These are phyloP conservation scores for Alternaria tenuissima DNA, from an alignment of 2,329 filamentous ascomycete species.

Conservation along the genomic window DNA sequence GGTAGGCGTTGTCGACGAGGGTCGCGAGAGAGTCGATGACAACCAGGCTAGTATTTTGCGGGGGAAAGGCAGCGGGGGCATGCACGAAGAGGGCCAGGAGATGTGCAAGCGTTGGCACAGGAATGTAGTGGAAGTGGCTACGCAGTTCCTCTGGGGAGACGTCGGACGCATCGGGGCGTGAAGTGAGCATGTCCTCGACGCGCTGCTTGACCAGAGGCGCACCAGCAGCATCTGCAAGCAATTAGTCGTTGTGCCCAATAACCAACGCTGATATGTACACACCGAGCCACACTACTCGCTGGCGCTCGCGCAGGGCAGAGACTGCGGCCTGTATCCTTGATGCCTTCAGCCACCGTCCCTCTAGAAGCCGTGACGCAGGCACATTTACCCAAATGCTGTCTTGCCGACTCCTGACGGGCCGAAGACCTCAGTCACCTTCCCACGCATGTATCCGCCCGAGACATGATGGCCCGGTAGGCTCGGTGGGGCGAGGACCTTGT, in stretches of 20 bases:
- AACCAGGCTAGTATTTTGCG: slow-evolving; percentile 70
- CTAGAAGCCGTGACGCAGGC: slow-evolving; percentile 20
- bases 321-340: slow-evolving; percentile 74
- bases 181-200: slow-evolving; percentile 57
- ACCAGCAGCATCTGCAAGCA: slow-evolving; percentile 57
- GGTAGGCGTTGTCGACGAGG: slow-evolving; percentile 79
- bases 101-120: slow-evolving; percentile 66
- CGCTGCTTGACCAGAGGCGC: slow-evolving; percentile 59
- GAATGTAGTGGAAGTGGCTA: slow-evolving; percentile 71
- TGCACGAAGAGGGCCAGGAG: slow-evolving; percentile 76
- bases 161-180: slow-evolving; percentile 22
- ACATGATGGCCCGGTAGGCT: slow-evolving; percentile 33
- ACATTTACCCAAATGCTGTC: slow-evolving; percentile 77
- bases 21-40: slow-evolving; percentile 81
- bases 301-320: slow-evolving; percentile 67
- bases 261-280: slow-evolving; percentile 46
- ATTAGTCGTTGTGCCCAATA: slow-evolving; percentile 36
- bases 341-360: slow-evolving; percentile 36
- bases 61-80: slow-evolving; percentile 70
- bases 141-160: slow-evolving; percentile 42
- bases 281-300: slow-evolving; percentile 85
- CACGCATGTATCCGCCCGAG: slow-evolving; percentile 69
- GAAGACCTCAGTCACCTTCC: slow-evolving; percentile 86
- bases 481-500: slow-evolving; percentile 51
- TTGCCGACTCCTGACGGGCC: slow-evolving; percentile 88